Conservation (phyloP, 495 filamentous ascomycete genomes). For the Tetracladium setigerum region DNA sequence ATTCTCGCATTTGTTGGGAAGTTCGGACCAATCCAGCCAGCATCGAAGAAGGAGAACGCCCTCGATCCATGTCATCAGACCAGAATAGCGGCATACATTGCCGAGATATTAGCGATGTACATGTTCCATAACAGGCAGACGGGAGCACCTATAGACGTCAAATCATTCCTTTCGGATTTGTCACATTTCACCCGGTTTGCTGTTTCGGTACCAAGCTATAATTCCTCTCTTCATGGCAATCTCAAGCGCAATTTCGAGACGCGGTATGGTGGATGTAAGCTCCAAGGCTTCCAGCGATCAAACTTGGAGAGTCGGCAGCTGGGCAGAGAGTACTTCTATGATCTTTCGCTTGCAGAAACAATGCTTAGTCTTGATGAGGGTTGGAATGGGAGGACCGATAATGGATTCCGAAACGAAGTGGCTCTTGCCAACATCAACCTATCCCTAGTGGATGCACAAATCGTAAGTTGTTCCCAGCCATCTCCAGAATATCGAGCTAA, state of each 20-base stretch:
- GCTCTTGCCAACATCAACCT: constrained; percentile 81
- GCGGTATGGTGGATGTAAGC: constrained; percentile 60
- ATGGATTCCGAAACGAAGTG: constrained; percentile 75
- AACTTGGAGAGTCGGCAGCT: constrained; percentile 50
- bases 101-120: constrained; percentile 87
- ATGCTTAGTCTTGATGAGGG: constrained; percentile 68
- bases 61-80: constrained; percentile 49
- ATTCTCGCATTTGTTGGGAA: constrained; percentile 63
- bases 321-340: constrained; percentile 75
- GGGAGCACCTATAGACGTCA: constrained; percentile 49
- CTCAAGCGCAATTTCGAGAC: constrained; percentile 76
- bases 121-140: constrained; percentile 72
- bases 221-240: constrained; percentile 75
- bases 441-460: constrained; percentile 84
- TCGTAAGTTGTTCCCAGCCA: constrained; percentile 47
- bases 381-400: constrained; percentile 58
- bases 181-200: constrained; percentile 65
- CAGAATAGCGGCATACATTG: constrained; percentile 71
- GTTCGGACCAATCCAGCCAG: constrained; percentile 41
- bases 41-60: constrained; percentile 33
- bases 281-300: constrained; percentile 73
- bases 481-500: constrained; percentile 20
- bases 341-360: constrained; percentile 60
- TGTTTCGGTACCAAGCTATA: constrained; percentile 68
- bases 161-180: constrained; percentile 62